A percentile compares a stretch with the other conserved stretches of the same genome.
These are phyloP conservation scores for Kuraishia cidri DNA, from an alignment of 805 yeast genomes.

Conservation along the genomic window DNA sequence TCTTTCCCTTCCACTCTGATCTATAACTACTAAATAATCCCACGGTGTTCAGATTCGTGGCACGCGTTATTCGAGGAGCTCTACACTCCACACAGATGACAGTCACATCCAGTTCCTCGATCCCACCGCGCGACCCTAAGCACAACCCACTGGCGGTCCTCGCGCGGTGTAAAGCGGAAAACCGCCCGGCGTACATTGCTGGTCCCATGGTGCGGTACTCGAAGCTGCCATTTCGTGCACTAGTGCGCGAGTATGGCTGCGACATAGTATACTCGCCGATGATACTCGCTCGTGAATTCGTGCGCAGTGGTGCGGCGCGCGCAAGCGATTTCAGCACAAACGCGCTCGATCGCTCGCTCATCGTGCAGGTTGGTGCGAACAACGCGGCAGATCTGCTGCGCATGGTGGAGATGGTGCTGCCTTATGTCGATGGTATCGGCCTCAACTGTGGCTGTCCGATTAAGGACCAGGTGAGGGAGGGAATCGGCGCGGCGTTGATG, in stretches of 20 bases:
- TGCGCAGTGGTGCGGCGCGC: slow-evolving; percentile 74
- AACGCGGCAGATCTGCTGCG: slow-evolving; percentile 74
- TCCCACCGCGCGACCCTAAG: slow-evolving; percentile 25
- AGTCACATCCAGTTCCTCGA: too few relatives aligned
- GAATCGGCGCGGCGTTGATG: slow-evolving; percentile 96
- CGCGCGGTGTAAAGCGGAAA: slow-evolving; percentile 31
- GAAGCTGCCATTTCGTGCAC: slow-evolving; percentile 82
- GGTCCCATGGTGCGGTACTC: slow-evolving; percentile 99
- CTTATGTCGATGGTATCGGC: slow-evolving; percentile 89
- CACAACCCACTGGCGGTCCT: slow-evolving; percentile 48
- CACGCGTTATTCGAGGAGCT: too few relatives aligned
- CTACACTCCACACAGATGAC: too few relatives aligned
- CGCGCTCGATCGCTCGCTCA: slow-evolving; percentile 54
- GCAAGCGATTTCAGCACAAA: slow-evolving; percentile 81
- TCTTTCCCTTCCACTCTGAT: too few relatives aligned
- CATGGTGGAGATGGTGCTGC: slow-evolving; percentile 83
- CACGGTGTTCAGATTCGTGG: too few relatives aligned
- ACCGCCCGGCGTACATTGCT: slow-evolving; percentile 53
- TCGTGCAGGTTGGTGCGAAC: slow-evolving; percentile 88
- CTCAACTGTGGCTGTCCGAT: slow-evolving; percentile 98
- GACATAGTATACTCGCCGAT: slow-evolving; percentile 92
- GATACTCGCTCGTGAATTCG: slow-evolving; percentile 95
- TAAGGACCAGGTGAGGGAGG: slow-evolving; percentile 88
- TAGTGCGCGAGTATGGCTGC: slow-evolving; percentile 61
- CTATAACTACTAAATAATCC: too few relatives aligned